These are phyloP conservation scores for Aspergillus sp. DNA, from an alignment of 2,329 filamentous ascomycete species.

Conservation along the genomic window DNA sequence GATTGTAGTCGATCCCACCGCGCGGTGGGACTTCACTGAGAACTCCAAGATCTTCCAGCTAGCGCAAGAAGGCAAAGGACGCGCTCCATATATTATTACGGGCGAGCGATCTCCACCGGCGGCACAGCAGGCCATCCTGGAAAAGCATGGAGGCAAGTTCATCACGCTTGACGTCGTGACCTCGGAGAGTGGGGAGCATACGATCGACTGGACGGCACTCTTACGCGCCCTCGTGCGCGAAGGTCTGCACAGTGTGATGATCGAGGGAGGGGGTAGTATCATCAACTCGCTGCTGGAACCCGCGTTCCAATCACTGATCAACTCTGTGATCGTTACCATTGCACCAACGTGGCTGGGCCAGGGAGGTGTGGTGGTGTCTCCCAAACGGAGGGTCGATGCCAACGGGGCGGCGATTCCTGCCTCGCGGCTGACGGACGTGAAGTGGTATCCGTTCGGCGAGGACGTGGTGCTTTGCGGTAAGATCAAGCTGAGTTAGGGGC, in stretches of 20 bases:
- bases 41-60: conserved; percentile 65
- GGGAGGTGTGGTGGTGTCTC: conserved; percentile 77
- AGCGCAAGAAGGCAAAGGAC: conserved; percentile 61
- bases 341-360: conserved; percentile 82
- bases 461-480: conserved; percentile 78
- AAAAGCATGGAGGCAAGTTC: conserved; percentile 31
- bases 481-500: conserved; percentile 29
- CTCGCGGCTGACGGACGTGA: conserved; percentile 57
- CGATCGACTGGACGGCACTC: conserved; percentile 59
- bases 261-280: conserved; percentile 79
- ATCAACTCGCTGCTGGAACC: conserved; percentile 74
- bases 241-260: conserved; percentile 75
- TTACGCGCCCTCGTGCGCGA: conserved; percentile 55
- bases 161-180: conserved; percentile 24
- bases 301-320: conserved; percentile 56
- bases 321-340: conserved; percentile 81
- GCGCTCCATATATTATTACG: conserved; percentile 69
- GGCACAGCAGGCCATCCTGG: conserved; percentile 19
- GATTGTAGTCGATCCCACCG: conserved; percentile 73
- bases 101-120: conserved; percentile 10
- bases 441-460: conserved; percentile 74
- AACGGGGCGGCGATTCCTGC: conserved; percentile 59
- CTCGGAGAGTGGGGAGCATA: conserved; percentile 12
- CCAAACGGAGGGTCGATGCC: conserved; percentile 54
- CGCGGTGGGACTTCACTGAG: conserved; percentile 64